Evolutionary conservation across 2,329 filamentous ascomycete genomes (phyloP).

Genomic region (Helotiales sp.): DNA sequence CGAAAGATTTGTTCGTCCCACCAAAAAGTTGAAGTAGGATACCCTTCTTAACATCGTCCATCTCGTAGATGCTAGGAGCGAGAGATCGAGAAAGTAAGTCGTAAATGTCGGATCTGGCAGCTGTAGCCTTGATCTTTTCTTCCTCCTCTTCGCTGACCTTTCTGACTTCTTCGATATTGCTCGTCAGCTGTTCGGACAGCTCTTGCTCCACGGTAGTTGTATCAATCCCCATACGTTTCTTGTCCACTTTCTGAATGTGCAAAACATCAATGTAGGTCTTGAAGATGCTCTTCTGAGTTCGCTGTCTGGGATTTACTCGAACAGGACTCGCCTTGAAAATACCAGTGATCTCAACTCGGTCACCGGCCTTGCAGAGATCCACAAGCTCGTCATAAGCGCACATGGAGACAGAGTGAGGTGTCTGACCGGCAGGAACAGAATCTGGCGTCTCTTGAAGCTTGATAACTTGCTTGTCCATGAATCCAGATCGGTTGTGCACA

Average conservation of each 20-base stretch:
- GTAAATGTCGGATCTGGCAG: constrained; percentile 82
- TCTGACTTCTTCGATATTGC: constrained; percentile 78
- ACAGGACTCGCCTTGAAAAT: constrained; percentile 96
- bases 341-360: constrained; percentile 91
- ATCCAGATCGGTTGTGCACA: constrained; percentile 90
- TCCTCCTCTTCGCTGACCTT: constrained; percentile 86
- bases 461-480: constrained; percentile 97
- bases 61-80: constrained; percentile 93
- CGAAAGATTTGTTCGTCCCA: constrained; percentile 96
- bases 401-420: constrained; percentile 93
- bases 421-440: constrained; percentile 91
- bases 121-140: constrained; percentile 80
- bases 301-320: constrained; percentile 88
- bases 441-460: constrained; percentile 98
- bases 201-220: constrained; percentile 83
- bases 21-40: constrained; percentile 96
- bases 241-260: constrained; percentile 95
- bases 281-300: constrained; percentile 91
- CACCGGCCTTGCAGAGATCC: constrained; percentile 96
- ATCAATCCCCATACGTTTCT: constrained; percentile 90
- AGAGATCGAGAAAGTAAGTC: constrained; percentile 88
- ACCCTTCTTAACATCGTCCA: constrained; percentile 98
- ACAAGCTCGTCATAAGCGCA: constrained; percentile 97
- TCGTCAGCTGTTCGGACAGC: constrained; percentile 58
- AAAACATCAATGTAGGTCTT: constrained; percentile 97